A percentile compares a stretch with the other conserved stretches of the same genome.
Conservation (phyloP, 306 rosid genomes). For the Notholithocarpus densiflorus region DNA sequence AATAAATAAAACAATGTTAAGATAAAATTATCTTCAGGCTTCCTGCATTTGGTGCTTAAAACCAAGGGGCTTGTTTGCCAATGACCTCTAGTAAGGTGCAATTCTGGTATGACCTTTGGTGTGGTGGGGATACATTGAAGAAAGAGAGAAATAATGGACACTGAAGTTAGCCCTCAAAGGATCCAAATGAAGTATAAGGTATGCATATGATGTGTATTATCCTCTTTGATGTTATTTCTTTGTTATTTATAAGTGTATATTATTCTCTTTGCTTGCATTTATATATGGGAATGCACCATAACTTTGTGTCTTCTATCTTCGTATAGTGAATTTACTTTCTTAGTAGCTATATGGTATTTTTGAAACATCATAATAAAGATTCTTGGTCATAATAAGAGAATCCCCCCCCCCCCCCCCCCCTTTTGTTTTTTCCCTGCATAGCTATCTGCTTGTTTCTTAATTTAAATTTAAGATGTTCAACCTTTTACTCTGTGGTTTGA, state of each 20-base stretch:
- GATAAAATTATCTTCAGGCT: too few relatives aligned
- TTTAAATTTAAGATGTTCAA: background rate
- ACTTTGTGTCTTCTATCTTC: background rate
- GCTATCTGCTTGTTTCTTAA: background rate
- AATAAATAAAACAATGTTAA: too few relatives aligned
- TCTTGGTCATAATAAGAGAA: background rate
- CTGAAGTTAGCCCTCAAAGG: slow-evolving; percentile 88
- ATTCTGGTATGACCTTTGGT: too few relatives aligned
- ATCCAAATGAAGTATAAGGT: slow-evolving; percentile 96
- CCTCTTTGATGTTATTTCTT: background rate
- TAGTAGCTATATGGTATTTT: background rate
- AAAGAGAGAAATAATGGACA: slow-evolving; percentile 78
- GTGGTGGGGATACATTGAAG: too few relatives aligned
- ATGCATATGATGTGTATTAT: slow-evolving; percentile 8
- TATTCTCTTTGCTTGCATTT: background rate
- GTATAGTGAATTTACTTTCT: background rate
- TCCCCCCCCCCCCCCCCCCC: too few relatives aligned
- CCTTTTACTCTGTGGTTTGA: background rate
- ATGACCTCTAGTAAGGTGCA: too few relatives aligned
- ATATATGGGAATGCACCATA: background rate
- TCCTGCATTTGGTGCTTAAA: too few relatives aligned
- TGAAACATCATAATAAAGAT: background rate
- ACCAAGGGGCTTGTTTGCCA: too few relatives aligned
- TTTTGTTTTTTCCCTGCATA: too few relatives aligned
- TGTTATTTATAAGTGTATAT: background rate